These are phyloP conservation scores for Bocquillonia castaneifolia DNA, from an alignment of 441 rosid genomes.

Conservation along the genomic window DNA sequence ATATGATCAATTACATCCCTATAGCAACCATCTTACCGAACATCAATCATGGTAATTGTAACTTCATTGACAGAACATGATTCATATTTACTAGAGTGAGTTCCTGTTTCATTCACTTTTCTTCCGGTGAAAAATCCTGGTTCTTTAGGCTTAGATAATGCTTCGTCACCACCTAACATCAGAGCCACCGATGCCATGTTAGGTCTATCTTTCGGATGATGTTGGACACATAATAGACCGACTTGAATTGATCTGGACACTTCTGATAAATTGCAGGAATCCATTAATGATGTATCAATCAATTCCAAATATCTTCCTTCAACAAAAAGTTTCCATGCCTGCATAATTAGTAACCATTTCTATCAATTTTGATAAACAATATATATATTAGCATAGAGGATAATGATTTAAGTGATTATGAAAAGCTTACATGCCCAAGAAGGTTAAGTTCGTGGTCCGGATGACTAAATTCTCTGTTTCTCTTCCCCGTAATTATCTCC, in stretches of 20 bases:
- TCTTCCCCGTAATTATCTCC: slow-evolving; percentile 36
- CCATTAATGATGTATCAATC: slow-evolving; percentile 11
- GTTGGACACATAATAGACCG: slow-evolving; percentile 37
- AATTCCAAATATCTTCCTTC: slow-evolving; percentile 27
- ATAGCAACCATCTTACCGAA: slow-evolving; percentile 8
- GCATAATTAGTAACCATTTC: no score
- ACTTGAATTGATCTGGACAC: slow-evolving; percentile 26
- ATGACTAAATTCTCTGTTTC: slow-evolving; percentile 22
- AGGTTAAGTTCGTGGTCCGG: slow-evolving; percentile 24
- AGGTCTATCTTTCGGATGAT: slow-evolving; percentile 32
- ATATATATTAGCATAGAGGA: no score
- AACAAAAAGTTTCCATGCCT: slow-evolving; percentile 40
- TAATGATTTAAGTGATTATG: no score
- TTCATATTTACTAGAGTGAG: slow-evolving; percentile 1
- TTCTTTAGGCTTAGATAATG: slow-evolving; percentile 27
- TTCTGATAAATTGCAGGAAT: slow-evolving; percentile 17
- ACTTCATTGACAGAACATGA: slow-evolving; percentile 22
- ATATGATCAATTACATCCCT: no score
- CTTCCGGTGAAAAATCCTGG: slow-evolving; percentile 31
- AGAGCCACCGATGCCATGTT: slow-evolving; percentile 35
- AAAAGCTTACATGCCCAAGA: slow-evolving; percentile 31
- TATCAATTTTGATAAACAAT: no score
- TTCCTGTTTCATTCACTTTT: neutral
- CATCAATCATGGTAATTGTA: slow-evolving; percentile 10
- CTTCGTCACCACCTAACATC: slow-evolving; percentile 31